Base-by-base conservation (phyloP, 441 rosid species). In the Brassica balearica region DNA sequence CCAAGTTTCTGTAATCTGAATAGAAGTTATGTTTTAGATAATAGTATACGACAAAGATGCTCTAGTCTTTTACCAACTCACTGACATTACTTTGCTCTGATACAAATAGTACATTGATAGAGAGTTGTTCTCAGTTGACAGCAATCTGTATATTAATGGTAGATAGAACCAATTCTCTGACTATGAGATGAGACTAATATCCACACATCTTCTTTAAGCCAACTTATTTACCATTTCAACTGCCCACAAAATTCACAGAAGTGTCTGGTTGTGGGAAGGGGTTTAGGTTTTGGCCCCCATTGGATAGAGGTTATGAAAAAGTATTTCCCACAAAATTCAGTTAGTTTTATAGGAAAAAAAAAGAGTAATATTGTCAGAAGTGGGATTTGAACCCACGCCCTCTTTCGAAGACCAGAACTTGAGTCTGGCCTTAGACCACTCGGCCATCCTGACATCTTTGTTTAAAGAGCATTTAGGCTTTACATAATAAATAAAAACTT, bases 341-440 rank as follows among this genome's bases (percentile, higher is more conserved):
- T 4, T 3, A 25, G 27, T 25, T 25, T 25, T 2, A 25, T 4
- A 25, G 27, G 27, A 5, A 25, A 25, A 3, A 25, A 25, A n/a
- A n/a, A n/a, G n/a, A n/a, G n/a, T 3, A 25, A 25, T 3, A 3
- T 25, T 90, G 90, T 90, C 91, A 90, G 92, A 88, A 91, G 91
- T 89, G 93, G 93, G 97, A 79, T 91, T 92, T 88, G 93, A 88
- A 90, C 97, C 90, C 91, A 90, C 91, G 91, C 93, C 91, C 92
- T 86, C 95, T 76, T 25, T 23, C 85, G 92, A 86, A 65, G 92
- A 93, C 97, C 89, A 91, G 94, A 93, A 91, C 94, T 92, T 89
- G 94, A 92, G 97, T 91, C 97, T 91, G 96, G 90, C 95, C 96
- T 93, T 89, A 87, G 93, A 93, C 94, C 91, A 87, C 96, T 91